These are phyloP conservation scores for Fusarium ambrosium DNA, from an alignment of 2,329 filamentous ascomycete species.

Conservation along the genomic window DNA sequence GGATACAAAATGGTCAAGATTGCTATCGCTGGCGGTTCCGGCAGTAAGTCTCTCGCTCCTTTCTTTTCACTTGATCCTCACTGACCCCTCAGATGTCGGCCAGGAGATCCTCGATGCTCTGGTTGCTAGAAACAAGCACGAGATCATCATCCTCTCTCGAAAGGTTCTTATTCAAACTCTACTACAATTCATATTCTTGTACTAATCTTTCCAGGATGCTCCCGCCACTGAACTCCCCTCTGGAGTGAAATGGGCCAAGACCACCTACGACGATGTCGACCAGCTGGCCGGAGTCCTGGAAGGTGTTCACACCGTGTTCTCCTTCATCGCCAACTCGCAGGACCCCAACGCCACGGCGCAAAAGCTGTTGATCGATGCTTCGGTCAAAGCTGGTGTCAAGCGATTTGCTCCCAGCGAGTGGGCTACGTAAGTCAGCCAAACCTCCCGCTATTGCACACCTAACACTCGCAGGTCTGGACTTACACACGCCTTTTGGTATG, in stretches of 20 bases:
- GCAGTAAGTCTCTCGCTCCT: conserved; percentile 18
- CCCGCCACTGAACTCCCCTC: conserved; percentile 9
- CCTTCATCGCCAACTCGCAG: conserved; percentile 59
- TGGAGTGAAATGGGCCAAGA: conserved; percentile 20
- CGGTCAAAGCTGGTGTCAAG: conserved; percentile 69
- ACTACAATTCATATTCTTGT: fast-evolving
- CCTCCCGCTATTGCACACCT: fast-evolving
- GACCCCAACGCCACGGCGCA: conserved; percentile 52
- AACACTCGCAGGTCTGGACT: conserved; percentile 14
- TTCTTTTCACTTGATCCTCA: too few species aligned
- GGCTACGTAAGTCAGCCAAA: conserved; percentile 50
- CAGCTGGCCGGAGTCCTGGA: conserved; percentile 55
- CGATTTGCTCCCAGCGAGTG: conserved; percentile 74
- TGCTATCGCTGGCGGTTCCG: conserved; percentile 41
- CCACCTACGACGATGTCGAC: conserved; percentile 51
- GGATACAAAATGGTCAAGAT: conserved; percentile 41
- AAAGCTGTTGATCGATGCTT: conserved; percentile 66
- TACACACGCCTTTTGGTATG: conserved; percentile 31
- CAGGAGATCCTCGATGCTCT: conserved; percentile 66
- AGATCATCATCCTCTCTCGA: conserved; percentile 65
- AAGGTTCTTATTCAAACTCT: conserved; percentile 49
- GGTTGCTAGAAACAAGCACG: conserved; percentile 62
- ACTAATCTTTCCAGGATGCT: conserved; percentile 19
- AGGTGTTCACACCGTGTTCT: conserved; percentile 67
- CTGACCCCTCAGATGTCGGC: conserved; percentile 60